Evolutionary conservation across 805 yeast genomes (phyloP).

Genomic region (Ogataea paraovalis): DNA sequence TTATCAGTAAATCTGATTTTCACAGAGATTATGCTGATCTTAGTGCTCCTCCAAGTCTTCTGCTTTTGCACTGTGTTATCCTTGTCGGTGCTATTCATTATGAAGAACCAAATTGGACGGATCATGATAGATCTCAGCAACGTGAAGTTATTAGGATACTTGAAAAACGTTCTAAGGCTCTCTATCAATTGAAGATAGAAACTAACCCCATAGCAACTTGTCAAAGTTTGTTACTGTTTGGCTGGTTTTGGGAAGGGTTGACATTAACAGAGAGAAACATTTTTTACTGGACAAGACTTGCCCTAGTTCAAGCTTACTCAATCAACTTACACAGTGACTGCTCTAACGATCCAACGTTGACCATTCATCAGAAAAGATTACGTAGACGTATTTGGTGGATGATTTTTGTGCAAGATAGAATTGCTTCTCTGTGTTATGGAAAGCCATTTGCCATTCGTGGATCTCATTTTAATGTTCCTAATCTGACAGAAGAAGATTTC

Average conservation of each 20-base stretch:
- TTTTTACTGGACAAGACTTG: constrained; percentile 49
- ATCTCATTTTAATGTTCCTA: background rate
- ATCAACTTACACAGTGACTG: background rate
- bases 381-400: background rate
- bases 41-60: constrained; percentile 52
- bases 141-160: background rate
- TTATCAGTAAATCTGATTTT: constrained; percentile 56
- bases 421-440: background rate
- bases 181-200: constrained; percentile 37
- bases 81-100: constrained; percentile 48
- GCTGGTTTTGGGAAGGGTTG: constrained; percentile 7
- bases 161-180: background rate
- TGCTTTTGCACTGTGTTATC: constrained; percentile 56
- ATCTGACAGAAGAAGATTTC: background rate
- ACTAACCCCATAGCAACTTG: constrained; percentile 57
- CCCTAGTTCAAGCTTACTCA: background rate
- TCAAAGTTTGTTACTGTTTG: constrained; percentile 40
- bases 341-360: background rate
- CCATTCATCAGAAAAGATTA: background rate
- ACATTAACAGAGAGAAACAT: constrained; percentile 40
- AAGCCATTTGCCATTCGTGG: background rate
- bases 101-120: background rate
- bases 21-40: constrained; percentile 51
- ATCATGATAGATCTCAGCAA: background rate
- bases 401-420: background rate